Evolutionary conservation across 129 eudicot species (phyloP), one percentile per base, ranked within the genome.

Genomic region (Erigeron canadensis): DNA sequence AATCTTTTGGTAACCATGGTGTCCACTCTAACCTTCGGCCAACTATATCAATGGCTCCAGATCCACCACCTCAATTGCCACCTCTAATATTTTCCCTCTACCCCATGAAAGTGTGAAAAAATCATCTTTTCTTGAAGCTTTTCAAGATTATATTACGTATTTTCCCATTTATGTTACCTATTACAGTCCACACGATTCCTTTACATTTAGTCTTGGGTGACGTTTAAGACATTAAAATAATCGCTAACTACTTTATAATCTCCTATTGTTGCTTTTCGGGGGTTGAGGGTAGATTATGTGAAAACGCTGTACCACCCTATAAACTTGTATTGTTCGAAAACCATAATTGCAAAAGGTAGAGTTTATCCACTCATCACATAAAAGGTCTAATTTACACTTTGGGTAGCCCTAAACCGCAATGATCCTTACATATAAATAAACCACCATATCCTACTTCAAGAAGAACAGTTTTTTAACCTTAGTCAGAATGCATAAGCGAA

Each of bases 161-260:
- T 66, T 46, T 4, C 40, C 41, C 23, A 45, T 72, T 7, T 41
- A 58, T 2, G 55, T 34, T 59, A 61, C 51, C 23, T 55, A 67
- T 54, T 47, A 65, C 58, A 19, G 13, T 37, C 61, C 46, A 57
- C 43, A 67, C 6, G 5, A 28, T 16, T 58, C 59, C 39, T 56
- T 23, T 15, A 75, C 59, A 54, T 60, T 41, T 16, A 41, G 10
- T 63, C 69, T 63, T 63, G 18, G 69, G 40, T 10, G 45, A 40
- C 22, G 39, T 63, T 40, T 17, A 40, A 39, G 19, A 41, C 69
- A 50, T n/a, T n/a, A 28, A 28, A 28, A 2, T 28, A 28, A 28
- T 28, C 1, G 34, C 34, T 28, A 28, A 28, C 34, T 0, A 28
- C 34, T 28, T 1, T 28, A 28, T 28, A 28, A 28, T 28, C 34